phyloP scores from a whole-genome alignment of 345 rosid genomes.

The Eucalyptus decipiens region DNA sequence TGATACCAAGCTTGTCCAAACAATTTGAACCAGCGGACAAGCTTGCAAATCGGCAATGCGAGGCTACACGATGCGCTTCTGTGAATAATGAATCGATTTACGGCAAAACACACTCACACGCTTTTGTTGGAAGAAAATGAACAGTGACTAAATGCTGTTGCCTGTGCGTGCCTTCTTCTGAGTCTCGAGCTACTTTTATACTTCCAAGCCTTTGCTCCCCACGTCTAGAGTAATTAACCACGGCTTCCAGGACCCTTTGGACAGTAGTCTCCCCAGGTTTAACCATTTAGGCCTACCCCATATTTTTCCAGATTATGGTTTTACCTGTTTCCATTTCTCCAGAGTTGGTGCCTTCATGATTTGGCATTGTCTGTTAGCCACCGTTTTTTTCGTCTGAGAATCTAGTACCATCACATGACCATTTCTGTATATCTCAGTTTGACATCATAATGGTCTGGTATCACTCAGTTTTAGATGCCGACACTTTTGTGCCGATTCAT shows the following conservation, averaged over 20 bases:
- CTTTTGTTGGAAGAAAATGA: not conserved
- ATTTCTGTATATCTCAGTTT: not conserved
- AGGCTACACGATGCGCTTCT: not conserved
- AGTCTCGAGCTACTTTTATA: not conserved
- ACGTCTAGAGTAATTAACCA: not conserved
- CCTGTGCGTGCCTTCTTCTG: not conserved
- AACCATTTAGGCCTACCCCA: not conserved
- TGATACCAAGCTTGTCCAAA: not conserved
- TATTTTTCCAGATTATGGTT: not conserved
- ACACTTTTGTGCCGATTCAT: not conserved
- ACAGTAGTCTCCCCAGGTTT: not conserved
- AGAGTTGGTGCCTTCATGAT: not conserved
- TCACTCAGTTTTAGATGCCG: not conserved
- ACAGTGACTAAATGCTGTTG: not conserved
- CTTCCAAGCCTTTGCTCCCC: not conserved
- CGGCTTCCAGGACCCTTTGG: not conserved
- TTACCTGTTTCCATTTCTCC: not conserved
- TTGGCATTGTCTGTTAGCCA: not conserved
- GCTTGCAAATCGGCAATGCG: not conserved
- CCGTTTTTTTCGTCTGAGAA: not conserved
- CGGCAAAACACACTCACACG: not conserved
- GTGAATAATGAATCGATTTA: not conserved
- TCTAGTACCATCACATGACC: not conserved
- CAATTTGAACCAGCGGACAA: not conserved
- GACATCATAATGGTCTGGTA: not conserved